Percentiles rank a stretch among this genome's conserved stretches.
Conservation (phyloP, 805 yeast genomes). For the Ogataea polymorpha region DNA sequence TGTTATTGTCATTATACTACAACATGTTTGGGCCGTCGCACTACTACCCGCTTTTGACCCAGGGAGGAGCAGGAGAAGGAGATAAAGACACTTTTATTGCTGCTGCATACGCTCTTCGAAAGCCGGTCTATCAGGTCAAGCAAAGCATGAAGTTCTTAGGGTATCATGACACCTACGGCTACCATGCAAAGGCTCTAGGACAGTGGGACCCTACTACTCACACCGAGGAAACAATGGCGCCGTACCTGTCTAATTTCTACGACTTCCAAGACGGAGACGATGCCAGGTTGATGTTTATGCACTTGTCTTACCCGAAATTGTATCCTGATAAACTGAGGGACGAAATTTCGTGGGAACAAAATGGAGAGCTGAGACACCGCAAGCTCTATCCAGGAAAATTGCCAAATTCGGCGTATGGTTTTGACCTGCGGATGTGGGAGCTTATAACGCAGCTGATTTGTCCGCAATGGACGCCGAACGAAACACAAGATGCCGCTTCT, state of each 20-base stretch:
- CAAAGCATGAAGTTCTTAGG: conserved; percentile 53
- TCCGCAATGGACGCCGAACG: conserved; percentile 14
- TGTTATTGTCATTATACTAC: conserved; percentile 58
- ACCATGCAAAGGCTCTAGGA: conserved; percentile 42
- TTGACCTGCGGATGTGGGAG: conserved; percentile 40
- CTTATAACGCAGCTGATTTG: conserved; percentile 37
- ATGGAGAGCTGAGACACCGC: conserved; percentile 23
- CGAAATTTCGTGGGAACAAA: conserved; percentile 17
- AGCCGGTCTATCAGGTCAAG: conserved; percentile 45
- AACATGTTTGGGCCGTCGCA: conserved; percentile 61
- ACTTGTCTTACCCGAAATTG: conserved; percentile 57
- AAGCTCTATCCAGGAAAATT: conserved; percentile 31
- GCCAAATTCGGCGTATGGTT: conserved; percentile 33
- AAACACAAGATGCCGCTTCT: conserved; percentile 16
- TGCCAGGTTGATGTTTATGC: conserved; percentile 45
- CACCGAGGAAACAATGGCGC: conserved; percentile 24
- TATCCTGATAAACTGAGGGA: conserved; percentile 28
- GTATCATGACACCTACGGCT: conserved; percentile 33
- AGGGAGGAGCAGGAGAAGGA: conserved; percentile 75
- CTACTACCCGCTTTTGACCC: conserved; percentile 65
- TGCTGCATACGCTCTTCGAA: conserved; percentile 49
- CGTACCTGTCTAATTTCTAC: conserved; percentile 30
- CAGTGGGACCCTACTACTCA: conserved; percentile 41
- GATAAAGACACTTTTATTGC: conserved; percentile 75
- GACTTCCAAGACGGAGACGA: conserved; percentile 20